Evolutionary conservation across 1,139 yeast genomes (phyloP).

Genomic region (Yamadazyma oceani): DNA sequence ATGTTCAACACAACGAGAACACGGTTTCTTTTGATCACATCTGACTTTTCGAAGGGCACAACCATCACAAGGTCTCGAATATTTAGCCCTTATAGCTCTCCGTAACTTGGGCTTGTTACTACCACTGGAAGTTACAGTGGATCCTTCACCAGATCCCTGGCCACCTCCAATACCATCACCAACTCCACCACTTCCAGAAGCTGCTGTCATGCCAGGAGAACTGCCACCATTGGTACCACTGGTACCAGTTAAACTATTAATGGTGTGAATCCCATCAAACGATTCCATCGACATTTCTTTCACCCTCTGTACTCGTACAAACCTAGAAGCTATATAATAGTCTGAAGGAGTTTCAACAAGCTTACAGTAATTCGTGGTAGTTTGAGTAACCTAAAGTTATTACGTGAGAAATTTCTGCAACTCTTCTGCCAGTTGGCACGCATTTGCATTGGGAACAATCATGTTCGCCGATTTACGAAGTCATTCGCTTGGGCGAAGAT

Average conservation of each 20-base stretch:
- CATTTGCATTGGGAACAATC: not conserved
- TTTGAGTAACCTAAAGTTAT: too few species aligned
- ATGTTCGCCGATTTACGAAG: not conserved
- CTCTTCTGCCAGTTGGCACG: too few species aligned
- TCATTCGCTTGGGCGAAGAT: too few species aligned
- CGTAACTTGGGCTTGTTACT: constrained; percentile 7
- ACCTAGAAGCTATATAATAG: too few species aligned
- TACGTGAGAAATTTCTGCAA: too few species aligned
- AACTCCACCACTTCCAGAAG: too few species aligned
- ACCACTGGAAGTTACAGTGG: not conserved
- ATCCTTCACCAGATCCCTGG: too few species aligned
- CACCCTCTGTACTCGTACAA: constrained; percentile 1
- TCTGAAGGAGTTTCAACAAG: too few species aligned
- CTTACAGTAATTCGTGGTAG: too few species aligned
- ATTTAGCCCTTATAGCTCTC: constrained; percentile 17
- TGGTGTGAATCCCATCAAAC: not conserved
- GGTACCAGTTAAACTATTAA: not conserved
- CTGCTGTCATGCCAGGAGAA: too few species aligned
- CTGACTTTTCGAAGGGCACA: constrained; percentile 41
- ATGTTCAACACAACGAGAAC: constrained; percentile 35
- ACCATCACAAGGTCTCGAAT: constrained; percentile 38
- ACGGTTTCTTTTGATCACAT: constrained; percentile 35
- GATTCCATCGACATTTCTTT: constrained; percentile 2
- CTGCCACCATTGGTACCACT: not conserved
- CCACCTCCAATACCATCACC: too few species aligned